Conservation (phyloP, 1,284 basidiomycete species). For the Bjerkandera adusta region DNA sequence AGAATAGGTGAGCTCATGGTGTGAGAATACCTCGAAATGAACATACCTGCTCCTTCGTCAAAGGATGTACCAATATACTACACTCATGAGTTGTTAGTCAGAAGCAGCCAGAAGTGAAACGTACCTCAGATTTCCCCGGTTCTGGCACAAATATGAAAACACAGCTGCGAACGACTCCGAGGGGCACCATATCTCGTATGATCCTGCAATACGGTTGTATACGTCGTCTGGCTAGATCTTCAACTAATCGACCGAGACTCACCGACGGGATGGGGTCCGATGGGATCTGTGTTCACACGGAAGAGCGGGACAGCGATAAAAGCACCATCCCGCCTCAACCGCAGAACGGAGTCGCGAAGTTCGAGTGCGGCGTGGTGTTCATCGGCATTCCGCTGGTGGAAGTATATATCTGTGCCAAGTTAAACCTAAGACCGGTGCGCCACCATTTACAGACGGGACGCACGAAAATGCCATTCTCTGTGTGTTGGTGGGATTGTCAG, state of each 20-base stretch:
- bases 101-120: not conserved
- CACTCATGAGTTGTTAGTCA: not conserved
- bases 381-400: constrained; percentile 61
- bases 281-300: constrained; percentile 63
- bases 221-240: not conserved
- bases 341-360: constrained; percentile 66
- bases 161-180: constrained; percentile 68
- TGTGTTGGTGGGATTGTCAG: not conserved
- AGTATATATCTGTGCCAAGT: constrained; percentile 62
- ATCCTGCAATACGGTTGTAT: constrained; percentile 42
- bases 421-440: too few species aligned
- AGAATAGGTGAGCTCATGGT: not conserved
- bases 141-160: constrained; percentile 69
- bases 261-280: constrained; percentile 78
- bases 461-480: constrained; percentile 81
- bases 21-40: not conserved
- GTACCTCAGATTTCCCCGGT: constrained; percentile 67
- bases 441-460: too few species aligned
- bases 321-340: constrained; percentile 66
- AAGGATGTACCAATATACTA: constrained; percentile 68
- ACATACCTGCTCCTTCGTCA: constrained; percentile 64
- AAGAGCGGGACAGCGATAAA: constrained; percentile 75
- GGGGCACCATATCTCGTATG: constrained; percentile 78
- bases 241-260: not conserved
- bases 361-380: constrained; percentile 65